These are phyloP conservation scores for Carex arenaria DNA, from an alignment of 202 grass and related monocot species.

Conservation along the genomic window DNA sequence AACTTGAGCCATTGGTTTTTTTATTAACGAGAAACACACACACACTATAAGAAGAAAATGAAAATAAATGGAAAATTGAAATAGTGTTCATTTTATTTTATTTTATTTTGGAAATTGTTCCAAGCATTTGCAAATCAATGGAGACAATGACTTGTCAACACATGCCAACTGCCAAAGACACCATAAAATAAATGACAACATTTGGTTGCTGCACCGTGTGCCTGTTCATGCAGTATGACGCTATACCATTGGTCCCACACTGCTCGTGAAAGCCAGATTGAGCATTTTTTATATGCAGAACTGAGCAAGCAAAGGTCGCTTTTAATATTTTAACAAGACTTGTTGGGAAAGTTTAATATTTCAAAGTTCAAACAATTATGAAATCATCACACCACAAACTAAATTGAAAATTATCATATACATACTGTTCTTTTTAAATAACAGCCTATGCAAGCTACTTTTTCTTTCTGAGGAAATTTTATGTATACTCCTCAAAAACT, in stretches of 20 bases:
- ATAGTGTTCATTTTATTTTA: background rate
- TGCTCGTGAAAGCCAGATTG: background rate
- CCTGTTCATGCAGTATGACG: background rate
- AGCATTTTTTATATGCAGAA: background rate
- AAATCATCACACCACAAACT: background rate
- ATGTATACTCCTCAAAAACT: too few species aligned
- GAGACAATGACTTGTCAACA: slow-evolving; percentile 3
- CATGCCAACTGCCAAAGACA: background rate
- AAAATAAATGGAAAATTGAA: background rate
- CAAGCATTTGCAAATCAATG: slow-evolving; percentile 2
- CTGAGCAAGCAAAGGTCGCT: background rate
- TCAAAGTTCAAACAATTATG: background rate
- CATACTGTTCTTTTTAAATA: too few species aligned
- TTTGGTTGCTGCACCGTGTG: background rate
- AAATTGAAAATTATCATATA: background rate
- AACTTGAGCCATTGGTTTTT: background rate
- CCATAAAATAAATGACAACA: background rate
- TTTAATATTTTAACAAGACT: background rate
- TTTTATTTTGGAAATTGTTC: slow-evolving; percentile 8
- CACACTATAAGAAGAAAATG: background rate
- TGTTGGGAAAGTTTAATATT: background rate
- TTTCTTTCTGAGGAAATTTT: too few species aligned
- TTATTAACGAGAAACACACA: background rate
- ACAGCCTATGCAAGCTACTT: too few species aligned
- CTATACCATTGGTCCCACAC: background rate